Conservation (phyloP, 805 yeast species). For the Yamadazyma ubonensis region DNA sequence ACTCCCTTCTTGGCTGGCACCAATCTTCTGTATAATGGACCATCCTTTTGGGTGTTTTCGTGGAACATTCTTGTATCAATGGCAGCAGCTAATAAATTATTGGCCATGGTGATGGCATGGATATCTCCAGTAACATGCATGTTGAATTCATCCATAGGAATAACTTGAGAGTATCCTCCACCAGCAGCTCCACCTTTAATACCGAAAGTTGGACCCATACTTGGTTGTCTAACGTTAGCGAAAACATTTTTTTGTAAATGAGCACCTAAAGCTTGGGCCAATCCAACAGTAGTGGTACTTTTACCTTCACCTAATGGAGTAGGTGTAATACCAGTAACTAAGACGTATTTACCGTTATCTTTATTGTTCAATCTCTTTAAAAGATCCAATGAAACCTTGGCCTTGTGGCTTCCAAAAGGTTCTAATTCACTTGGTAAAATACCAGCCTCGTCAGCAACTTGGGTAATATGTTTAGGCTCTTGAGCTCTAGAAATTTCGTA, state of each 20-base stretch:
- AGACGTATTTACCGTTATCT: slow-evolving; percentile 67
- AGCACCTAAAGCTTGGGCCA: slow-evolving; percentile 79
- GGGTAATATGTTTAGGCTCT: slow-evolving; percentile 65
- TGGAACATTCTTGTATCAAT: slow-evolving; percentile 86
- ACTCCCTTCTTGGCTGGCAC: slow-evolving; percentile 74
- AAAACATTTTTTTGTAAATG: slow-evolving; percentile 66
- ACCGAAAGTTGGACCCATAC: slow-evolving; percentile 89
- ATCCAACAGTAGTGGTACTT: slow-evolving; percentile 79
- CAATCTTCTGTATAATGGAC: slow-evolving; percentile 68
- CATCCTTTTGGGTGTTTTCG: slow-evolving; percentile 65
- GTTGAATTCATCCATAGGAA: slow-evolving; percentile 87
- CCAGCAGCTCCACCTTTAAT: slow-evolving; percentile 92
- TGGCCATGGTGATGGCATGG: slow-evolving; percentile 81
- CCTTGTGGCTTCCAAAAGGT: slow-evolving; percentile 73
- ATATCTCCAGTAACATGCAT: slow-evolving; percentile 86
- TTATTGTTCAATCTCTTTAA: slow-evolving; percentile 60
- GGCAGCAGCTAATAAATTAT: slow-evolving; percentile 80
- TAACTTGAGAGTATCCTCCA: slow-evolving; percentile 84
- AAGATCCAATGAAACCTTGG: slow-evolving; percentile 66
- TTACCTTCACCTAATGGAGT: slow-evolving; percentile 87
- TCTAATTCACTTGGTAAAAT: slow-evolving; percentile 67
- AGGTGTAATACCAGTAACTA: slow-evolving; percentile 84
- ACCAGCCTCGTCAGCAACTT: slow-evolving; percentile 69
- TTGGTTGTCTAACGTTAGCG: slow-evolving; percentile 84
- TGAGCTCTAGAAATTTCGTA: slow-evolving; percentile 76